These are phyloP conservation scores for Xerocomellus intermedius DNA, from an alignment of 768 basidiomycete genomes.

Conservation along the genomic window DNA sequence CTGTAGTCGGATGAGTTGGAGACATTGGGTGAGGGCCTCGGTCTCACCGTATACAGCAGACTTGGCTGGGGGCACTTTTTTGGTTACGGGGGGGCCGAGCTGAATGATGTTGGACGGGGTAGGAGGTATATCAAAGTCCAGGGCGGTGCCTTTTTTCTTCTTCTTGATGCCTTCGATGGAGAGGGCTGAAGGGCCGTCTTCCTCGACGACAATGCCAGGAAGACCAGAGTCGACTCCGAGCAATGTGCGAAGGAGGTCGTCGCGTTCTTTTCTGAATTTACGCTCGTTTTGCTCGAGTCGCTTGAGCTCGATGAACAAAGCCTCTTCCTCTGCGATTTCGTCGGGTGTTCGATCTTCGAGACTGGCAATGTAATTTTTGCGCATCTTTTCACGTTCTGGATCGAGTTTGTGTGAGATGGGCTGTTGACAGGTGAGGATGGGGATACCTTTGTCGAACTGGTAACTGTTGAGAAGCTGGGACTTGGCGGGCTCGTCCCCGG, in stretches of 20 bases:
- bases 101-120: constrained; percentile 38
- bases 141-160: constrained; percentile 42
- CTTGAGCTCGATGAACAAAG: constrained; percentile 89
- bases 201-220: constrained; percentile 61
- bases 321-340: constrained; percentile 94
- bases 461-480: constrained; percentile 66
- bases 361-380: constrained; percentile 83
- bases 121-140: constrained; percentile 35
- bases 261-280: constrained; percentile 82
- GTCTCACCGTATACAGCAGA: constrained; percentile 57
- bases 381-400: constrained; percentile 79
- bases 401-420: neutral
- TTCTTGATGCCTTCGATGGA: constrained; percentile 51
- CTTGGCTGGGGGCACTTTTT: constrained; percentile 46
- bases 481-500: constrained; percentile 76
- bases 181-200: constrained; percentile 55
- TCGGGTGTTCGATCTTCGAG: constrained; percentile 87
- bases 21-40: neutral
- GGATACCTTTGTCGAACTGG: constrained; percentile 82
- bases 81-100: constrained; percentile 37
- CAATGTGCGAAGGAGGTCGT: constrained; percentile 80
- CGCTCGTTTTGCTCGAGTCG: constrained; percentile 93
- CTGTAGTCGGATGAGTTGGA: constrained; percentile 37
- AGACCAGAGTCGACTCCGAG: constrained; percentile 88
- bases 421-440: neutral